A percentile compares a stretch with the other conserved stretches of the same genome.
These are phyloP conservation scores for Sugiyamaella xylanicola DNA, from an alignment of 1,139 yeast species.

Conservation along the genomic window DNA sequence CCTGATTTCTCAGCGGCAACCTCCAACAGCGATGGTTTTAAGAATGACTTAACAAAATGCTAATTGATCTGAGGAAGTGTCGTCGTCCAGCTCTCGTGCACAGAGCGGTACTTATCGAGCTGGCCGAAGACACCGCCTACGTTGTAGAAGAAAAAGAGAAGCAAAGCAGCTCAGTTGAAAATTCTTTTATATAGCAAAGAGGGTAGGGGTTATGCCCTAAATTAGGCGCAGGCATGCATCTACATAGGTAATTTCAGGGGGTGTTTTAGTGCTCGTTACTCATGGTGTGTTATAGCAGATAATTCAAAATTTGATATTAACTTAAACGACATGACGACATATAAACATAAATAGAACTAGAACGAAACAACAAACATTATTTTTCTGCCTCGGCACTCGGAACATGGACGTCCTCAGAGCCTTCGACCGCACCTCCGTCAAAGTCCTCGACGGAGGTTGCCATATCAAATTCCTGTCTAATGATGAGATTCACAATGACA, in stretches of 20 bases:
- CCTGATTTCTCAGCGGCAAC: conserved; percentile 59
- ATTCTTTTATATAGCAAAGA: not conserved
- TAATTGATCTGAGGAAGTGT: conserved; percentile 11
- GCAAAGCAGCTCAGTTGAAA: conserved; percentile 3
- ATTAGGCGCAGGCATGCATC: too few relatives aligned
- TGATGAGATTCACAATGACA: conserved; percentile 64
- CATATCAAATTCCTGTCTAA: conserved; percentile 68
- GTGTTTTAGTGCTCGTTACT: too few relatives aligned
- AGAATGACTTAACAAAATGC: conserved; percentile 50
- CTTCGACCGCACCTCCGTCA: too few relatives aligned
- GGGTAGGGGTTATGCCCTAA: conserved; percentile 23
- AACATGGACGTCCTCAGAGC: conserved; percentile 13
- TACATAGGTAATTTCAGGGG: not conserved
- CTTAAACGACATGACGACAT: conserved; percentile 1
- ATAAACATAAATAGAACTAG: not conserved
- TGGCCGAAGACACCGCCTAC: conserved; percentile 8
- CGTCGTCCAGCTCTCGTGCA: conserved; percentile 17
- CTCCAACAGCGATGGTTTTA: conserved; percentile 94
- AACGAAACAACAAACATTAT: conserved; percentile 8
- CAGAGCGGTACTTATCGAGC: conserved; percentile 15
- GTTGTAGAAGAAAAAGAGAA: conserved; percentile 1
- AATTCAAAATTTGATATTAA: not conserved
- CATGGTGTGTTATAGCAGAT: too few relatives aligned
- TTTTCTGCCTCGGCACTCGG: conserved; percentile 14
- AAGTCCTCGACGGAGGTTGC: conserved; percentile 16